Base-by-base conservation (phyloP, 768 basidiomycete genomes). In the Gloeophyllum trabeum region DNA sequence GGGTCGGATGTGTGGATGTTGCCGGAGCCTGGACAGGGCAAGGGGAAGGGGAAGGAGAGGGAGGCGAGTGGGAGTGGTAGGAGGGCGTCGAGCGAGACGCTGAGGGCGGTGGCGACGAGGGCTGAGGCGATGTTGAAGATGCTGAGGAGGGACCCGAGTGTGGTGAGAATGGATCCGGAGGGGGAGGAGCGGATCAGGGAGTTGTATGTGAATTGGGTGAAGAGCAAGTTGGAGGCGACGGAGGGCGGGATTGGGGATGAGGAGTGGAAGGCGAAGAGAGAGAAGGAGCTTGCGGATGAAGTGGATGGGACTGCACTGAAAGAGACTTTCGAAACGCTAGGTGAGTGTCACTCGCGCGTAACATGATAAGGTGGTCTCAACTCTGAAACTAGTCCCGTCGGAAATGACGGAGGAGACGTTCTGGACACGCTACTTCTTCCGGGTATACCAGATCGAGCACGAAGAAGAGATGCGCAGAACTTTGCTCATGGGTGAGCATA, bases 381-480 rank as follows among this genome's bases (percentile, higher is more conserved):
- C 28, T 7, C 10, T 7, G 7, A 7, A 16, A 30, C 7, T 30
- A 30, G 89, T 89, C 2, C 86, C 88, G 1, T 67, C 72, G 7
- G 66, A 67, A 40, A 63, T 90, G 58, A 67, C 72, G 1, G 69
- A 70, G 40, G 71, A 76, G 35, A 65, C 65, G 12, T 96, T 93
- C 60, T 94, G 91, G 91, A 71, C 71, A 28, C 74, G 91, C 5
- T 94, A 87, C 63, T 92, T 91, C 65, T 96, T 92, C 75, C 75
- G 91, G 7, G 73, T 76, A 16, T 66, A 86, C 57, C 89, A 90
- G 53, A 87, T 91, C 45, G 72, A 77, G 40, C 55, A 62, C n/a
- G 86, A 90, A 48, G 84, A 87, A 56, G 76, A 74, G 51, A 78
- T 79, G 46, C 76, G 91, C 44, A 86, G 83, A 57, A 77, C 76